Evolutionary conservation across 2,329 filamentous ascomycete species (phyloP).

Genomic region (Geosmithia putterillii): DNA sequence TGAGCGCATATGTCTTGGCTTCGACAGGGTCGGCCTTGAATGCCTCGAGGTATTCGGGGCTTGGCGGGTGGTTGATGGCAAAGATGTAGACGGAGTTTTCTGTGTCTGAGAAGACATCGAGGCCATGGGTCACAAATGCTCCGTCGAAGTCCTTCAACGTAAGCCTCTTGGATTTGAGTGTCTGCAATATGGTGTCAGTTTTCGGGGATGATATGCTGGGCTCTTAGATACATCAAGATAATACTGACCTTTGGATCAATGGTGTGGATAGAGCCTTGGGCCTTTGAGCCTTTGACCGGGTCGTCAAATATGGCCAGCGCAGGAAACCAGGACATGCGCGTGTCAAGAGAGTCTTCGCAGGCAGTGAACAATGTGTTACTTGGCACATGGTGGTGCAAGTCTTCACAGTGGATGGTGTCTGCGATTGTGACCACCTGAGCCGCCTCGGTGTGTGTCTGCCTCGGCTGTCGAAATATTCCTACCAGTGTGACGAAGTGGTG

Average conservation of each 20-base stretch:
- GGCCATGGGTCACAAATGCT: conserved; percentile 46
- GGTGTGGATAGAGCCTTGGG: conserved; percentile 33
- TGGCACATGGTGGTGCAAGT: conserved; percentile 40
- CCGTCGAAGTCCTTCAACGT: conserved; percentile 35
- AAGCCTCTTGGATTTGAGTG: conserved; percentile 30
- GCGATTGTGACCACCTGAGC: conserved; percentile 18
- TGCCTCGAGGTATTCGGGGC: conserved; percentile 22
- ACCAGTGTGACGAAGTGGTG: neutral
- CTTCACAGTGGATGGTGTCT: conserved; percentile 45
- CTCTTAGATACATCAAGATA: neutral
- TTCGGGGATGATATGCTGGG: conserved; percentile 3
- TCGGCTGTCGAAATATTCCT: neutral
- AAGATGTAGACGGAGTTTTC: conserved; percentile 41
- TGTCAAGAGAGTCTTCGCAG: conserved; percentile 31
- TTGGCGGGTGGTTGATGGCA: conserved; percentile 46
- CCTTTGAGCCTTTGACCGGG: conserved; percentile 17
- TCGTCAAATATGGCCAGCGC: conserved; percentile 26
- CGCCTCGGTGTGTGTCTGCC: neutral
- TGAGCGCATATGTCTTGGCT: conserved; percentile 11
- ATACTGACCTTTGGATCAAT: conserved; percentile 36
- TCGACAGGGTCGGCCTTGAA: conserved; percentile 2
- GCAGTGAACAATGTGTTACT: conserved; percentile 41
- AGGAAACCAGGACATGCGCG: conserved; percentile 40
- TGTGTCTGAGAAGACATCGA: conserved; percentile 43
- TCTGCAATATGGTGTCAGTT: conserved; percentile 17